A percentile compares a stretch with the other conserved stretches of the same genome.
Conservation (phyloP, 495 filamentous ascomycete genomes). For the Podospora fimiseda region DNA sequence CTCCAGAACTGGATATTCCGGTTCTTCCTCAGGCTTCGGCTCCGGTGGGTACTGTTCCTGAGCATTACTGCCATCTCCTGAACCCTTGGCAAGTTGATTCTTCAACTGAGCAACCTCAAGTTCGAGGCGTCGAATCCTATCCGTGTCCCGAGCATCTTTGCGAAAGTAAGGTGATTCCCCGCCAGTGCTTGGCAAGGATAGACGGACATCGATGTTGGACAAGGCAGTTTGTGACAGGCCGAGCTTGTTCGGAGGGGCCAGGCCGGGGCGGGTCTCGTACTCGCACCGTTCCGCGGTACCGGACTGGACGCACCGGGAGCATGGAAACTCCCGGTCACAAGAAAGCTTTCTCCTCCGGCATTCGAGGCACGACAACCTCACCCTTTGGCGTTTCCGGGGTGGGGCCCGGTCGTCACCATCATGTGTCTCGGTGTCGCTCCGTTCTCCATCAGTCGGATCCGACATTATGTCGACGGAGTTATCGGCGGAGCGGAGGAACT, state of each 20-base stretch:
- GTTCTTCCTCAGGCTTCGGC: constrained; percentile 14
- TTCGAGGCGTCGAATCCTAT: constrained; percentile 44
- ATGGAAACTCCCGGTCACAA: constrained; percentile 46
- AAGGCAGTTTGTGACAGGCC: constrained; percentile 28
- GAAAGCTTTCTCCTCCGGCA: constrained; percentile 46
- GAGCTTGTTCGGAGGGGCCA: constrained; percentile 33
- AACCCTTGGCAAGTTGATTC: constrained; percentile 34
- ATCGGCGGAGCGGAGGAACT: constrained; percentile 5
- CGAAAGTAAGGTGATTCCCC: constrained; percentile 25
- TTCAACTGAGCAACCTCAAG: constrained; percentile 44
- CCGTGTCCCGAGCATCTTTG: constrained; percentile 34
- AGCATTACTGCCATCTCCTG: constrained; percentile 31
- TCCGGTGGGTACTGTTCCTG: constrained; percentile 24
- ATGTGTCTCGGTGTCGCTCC: constrained; percentile 19
- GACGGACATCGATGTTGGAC: constrained; percentile 27
- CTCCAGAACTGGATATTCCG: constrained; percentile 4
- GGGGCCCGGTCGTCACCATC: constrained; percentile 28
- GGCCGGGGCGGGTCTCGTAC: constrained; percentile 43
- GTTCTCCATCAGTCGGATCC: constrained; percentile 23
- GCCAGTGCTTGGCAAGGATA: constrained; percentile 26
- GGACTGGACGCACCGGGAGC: constrained; percentile 46
- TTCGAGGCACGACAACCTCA: constrained; percentile 45
- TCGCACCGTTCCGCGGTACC: constrained; percentile 44
- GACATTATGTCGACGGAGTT: constrained; percentile 20
- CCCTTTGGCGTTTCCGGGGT: constrained; percentile 42